These are phyloP conservation scores for Rhodotorula babjevae DNA, from an alignment of 768 basidiomycete species.

Conservation along the genomic window DNA sequence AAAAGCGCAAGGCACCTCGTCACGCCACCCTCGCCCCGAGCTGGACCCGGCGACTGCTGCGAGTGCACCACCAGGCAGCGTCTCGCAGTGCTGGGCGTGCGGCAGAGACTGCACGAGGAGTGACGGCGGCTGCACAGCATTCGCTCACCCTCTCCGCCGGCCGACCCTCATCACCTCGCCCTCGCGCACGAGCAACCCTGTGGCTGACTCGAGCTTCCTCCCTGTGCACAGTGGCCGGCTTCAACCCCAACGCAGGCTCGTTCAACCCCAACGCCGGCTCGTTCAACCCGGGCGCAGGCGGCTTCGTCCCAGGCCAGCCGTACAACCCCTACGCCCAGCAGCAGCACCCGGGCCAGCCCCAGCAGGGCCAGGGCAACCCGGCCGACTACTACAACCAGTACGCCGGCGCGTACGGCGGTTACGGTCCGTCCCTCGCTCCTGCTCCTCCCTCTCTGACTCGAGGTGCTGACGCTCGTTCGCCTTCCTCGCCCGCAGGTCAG, in stretches of 20 bases:
- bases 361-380: slow-evolving; percentile 36
- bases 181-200: no score
- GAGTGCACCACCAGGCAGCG: no score
- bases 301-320: slow-evolving; percentile 46
- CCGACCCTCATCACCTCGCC: background rate
- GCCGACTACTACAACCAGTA: slow-evolving; percentile 38
- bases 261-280: slow-evolving; percentile 40
- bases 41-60: no score
- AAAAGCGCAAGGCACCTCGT: no score
- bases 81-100: no score
- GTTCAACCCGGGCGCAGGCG: slow-evolving; percentile 39
- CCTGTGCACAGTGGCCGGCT: slow-evolving; percentile 3
- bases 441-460: background rate
- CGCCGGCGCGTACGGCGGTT: slow-evolving; percentile 27
- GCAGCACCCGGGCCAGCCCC: slow-evolving; percentile 24
- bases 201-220: background rate
- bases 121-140: no score
- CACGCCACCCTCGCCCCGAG: no score
- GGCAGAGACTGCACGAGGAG: no score
- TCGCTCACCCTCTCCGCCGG: no score
- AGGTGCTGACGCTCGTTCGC: background rate
- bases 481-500: background rate
- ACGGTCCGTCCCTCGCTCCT: slow-evolving; percentile 15
- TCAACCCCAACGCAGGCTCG: slow-evolving; percentile 41
- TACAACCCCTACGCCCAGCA: slow-evolving; percentile 46